A percentile compares a stretch with the other conserved stretches of the same genome.
Conservation (phyloP, 805 yeast genomes). For the Brettanomyces bruxellensis region DNA sequence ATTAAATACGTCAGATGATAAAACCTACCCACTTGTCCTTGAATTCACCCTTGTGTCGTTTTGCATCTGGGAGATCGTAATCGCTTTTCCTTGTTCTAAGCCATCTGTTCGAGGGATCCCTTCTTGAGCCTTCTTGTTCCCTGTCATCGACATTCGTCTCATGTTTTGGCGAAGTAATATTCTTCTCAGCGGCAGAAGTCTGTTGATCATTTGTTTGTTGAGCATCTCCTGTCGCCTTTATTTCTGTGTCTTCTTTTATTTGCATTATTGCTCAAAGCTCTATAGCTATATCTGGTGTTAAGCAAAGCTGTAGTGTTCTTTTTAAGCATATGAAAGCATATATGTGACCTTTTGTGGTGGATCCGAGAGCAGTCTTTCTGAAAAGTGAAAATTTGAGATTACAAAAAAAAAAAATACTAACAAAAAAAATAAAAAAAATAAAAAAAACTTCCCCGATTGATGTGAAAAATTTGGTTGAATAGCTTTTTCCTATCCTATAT, state of each 20-base stretch:
- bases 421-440: constrained; percentile 1
- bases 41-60: constrained; percentile 21
- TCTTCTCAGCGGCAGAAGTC: neutral
- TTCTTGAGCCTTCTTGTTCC: constrained; percentile 3
- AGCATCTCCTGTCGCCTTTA: neutral
- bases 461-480: neutral
- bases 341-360: too few relatives aligned
- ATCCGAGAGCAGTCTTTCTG: neutral
- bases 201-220: neutral
- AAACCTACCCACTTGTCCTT: constrained; percentile 54
- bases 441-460: too few relatives aligned
- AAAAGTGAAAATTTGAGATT: neutral
- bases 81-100: constrained; percentile 21
- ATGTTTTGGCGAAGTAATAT: neutral
- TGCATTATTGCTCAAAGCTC: too few relatives aligned
- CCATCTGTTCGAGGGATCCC: constrained; percentile 11
- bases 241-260: too few relatives aligned
- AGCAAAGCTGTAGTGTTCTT: too few relatives aligned
- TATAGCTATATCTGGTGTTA: too few relatives aligned
- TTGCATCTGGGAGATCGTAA: constrained; percentile 9
- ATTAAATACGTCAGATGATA: neutral
- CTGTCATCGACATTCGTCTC: neutral
- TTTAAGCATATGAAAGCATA: too few relatives aligned
- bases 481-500: neutral
- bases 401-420: constrained; percentile 2